Base-by-base conservation (phyloP, 1,139 yeast genomes). In the Diutina mesorugosa region DNA sequence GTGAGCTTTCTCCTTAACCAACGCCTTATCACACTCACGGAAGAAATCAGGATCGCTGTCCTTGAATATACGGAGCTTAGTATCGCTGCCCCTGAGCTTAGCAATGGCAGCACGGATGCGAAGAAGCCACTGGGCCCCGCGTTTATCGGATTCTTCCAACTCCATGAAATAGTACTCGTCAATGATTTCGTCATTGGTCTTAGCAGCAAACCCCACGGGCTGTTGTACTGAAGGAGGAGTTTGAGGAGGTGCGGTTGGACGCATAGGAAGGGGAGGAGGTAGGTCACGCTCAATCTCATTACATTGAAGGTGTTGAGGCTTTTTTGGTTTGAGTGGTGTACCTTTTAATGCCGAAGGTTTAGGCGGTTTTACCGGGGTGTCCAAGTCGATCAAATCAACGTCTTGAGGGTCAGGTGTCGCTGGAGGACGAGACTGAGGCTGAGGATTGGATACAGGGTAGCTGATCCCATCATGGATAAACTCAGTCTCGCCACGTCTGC, bases 101-200 rank as follows among this genome's bases (percentile, higher is more conserved):
- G 69, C 67, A 14, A 74, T 60, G 1, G 79, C 74, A 3, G 67
- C 61, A 26, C 72, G 64, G 1, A 78, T 71, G 58, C 81, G 69
- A 51, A 70, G 71, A 41, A 76, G 72, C 84, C 85, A 81, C 30
- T 68, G 61, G 1, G 79, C 78, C 1, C 81, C 83, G 55, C 67
- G 72, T 56, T 67, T 71, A 64, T 82, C 86, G 55, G 67, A 67
- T 54, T 72, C 74, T 58, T 73, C 73, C 59, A 69, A 67, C 55
- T 72, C 78, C 59, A 63, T 71, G 56, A 64, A 70, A 51, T 66
- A 64, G 45, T 68, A n/a, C 12, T 45, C 26, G 35, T 30, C 35
- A 29, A 50, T 56, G 51, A 32, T 28, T 16, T 45, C 48, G n/a
- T 52, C 12, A 10, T 52, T 28, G 30, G 57, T 8, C 30, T 46